Percentiles rank a stretch among this genome's conserved stretches.
Conservation (phyloP, 306 rosid genomes). For the Neltuma alba region DNA sequence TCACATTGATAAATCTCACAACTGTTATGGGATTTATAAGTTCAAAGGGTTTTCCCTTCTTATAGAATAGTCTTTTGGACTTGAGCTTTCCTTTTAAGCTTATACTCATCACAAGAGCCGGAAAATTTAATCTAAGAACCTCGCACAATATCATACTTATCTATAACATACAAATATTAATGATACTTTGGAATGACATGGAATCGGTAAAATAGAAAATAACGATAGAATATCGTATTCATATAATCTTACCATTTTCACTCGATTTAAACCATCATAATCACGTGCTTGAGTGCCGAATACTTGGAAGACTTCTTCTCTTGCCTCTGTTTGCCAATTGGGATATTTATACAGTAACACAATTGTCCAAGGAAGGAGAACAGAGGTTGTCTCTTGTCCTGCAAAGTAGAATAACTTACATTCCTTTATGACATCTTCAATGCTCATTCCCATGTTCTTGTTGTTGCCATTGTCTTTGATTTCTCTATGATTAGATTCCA, state of each 20-base stretch:
- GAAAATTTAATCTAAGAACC: background rate
- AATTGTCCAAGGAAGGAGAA: conserved; percentile 39
- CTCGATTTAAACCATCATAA: conserved; percentile 21
- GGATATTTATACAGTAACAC: conserved; percentile 20
- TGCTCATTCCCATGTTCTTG: conserved; percentile 23
- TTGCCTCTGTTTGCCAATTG: conserved; percentile 42
- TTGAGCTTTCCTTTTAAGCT: no score
- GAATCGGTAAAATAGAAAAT: background rate
- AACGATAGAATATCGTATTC: background rate
- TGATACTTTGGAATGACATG: background rate
- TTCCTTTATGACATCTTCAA: conserved; percentile 24
- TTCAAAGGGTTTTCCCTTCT: no score
- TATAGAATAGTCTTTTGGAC: no score
- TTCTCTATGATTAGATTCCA: background rate
- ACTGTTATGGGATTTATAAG: no score
- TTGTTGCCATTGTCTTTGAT: background rate
- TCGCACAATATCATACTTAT: conserved; percentile 30
- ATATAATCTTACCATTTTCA: conserved; percentile 19
- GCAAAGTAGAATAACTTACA: conserved; percentile 46
- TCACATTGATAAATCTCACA: no score
- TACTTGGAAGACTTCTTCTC: conserved; percentile 31
- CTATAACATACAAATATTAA: background rate
- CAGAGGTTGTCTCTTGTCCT: conserved; percentile 46
- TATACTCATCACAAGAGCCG: no score
- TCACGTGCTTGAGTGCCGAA: conserved; percentile 36